Evolutionary conservation across 352 stramenopile genomes (phyloP).

Genomic region (Pythium volutum): DNA sequence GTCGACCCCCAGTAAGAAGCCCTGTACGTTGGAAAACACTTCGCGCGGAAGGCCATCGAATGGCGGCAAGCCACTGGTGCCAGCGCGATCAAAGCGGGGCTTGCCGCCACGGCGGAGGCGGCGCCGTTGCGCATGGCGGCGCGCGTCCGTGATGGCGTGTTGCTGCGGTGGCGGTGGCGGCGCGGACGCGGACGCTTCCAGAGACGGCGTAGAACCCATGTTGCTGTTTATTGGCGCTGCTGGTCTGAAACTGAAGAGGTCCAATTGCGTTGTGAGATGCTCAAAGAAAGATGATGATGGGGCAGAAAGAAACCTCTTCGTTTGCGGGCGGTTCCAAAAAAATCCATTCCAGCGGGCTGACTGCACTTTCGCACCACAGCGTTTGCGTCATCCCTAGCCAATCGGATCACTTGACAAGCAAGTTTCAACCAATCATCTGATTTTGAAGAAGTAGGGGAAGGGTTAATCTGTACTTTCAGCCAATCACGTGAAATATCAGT

Average conservation of each 20-base stretch:
- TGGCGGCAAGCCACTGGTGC: background rate
- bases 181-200: background rate
- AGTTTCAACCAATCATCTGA: constrained; percentile 2
- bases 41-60: constrained; percentile 25
- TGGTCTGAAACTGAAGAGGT: background rate
- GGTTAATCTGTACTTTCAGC: too few relatives aligned
- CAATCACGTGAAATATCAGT: constrained; percentile 15
- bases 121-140: background rate
- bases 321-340: background rate
- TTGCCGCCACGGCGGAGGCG: constrained; percentile 7
- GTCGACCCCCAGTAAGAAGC: constrained; percentile 32
- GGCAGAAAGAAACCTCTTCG: background rate
- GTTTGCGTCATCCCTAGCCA: background rate
- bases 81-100: background rate
- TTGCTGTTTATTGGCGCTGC: background rate
- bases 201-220: constrained; percentile 15
- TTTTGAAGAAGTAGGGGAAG: too few relatives aligned
- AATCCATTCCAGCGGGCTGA: background rate
- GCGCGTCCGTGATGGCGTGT: background rate
- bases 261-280: background rate
- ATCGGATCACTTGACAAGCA: background rate
- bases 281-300: background rate
- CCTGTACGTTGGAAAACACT: constrained; percentile 22
- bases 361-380: too few relatives aligned
- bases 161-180: background rate